These are phyloP conservation scores for Fusarium denticulatum DNA, from an alignment of 2,329 filamentous ascomycete genomes.

Conservation along the genomic window DNA sequence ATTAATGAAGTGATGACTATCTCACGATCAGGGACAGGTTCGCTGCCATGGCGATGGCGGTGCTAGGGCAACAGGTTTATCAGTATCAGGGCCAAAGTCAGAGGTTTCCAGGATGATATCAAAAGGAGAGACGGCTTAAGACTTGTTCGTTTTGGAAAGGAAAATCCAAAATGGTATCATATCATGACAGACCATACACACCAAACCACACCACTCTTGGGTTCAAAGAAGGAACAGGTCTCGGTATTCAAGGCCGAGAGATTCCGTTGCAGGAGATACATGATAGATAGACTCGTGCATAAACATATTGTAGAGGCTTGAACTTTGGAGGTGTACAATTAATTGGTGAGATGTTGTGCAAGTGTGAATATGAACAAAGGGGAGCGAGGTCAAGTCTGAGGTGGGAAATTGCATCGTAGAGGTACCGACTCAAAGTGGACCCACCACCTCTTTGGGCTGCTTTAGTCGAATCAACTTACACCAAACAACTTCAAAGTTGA, in stretches of 20 bases:
- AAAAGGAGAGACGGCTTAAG: slow-evolving; percentile 12
- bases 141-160: slow-evolving; percentile 13
- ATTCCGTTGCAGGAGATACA: not conserved
- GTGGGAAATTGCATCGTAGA: slow-evolving; percentile 1
- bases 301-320: slow-evolving; percentile 1
- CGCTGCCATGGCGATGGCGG: slow-evolving; percentile 8
- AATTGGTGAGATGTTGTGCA: not conserved
- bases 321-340: not conserved
- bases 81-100: not conserved
- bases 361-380: not conserved
- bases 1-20: slow-evolving; percentile 43
- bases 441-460: slow-evolving; percentile 25
- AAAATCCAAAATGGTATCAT: slow-evolving; percentile 25
- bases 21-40: slow-evolving; percentile 27
- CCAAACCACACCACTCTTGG: slow-evolving; percentile 22
- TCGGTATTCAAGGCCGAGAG: slow-evolving; percentile 10
- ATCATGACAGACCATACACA: not conserved
- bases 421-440: not conserved
- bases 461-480: slow-evolving; percentile 23
- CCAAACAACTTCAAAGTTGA: not conserved
- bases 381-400: not conserved
- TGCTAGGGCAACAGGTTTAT: not conserved
- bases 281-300: slow-evolving; percentile 25
- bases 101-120: not conserved
- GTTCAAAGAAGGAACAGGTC: slow-evolving; percentile 7